Evolutionary conservation across 352 stramenopile species (phyloP).

Genomic region (Aphanomyces cochlioides): DNA sequence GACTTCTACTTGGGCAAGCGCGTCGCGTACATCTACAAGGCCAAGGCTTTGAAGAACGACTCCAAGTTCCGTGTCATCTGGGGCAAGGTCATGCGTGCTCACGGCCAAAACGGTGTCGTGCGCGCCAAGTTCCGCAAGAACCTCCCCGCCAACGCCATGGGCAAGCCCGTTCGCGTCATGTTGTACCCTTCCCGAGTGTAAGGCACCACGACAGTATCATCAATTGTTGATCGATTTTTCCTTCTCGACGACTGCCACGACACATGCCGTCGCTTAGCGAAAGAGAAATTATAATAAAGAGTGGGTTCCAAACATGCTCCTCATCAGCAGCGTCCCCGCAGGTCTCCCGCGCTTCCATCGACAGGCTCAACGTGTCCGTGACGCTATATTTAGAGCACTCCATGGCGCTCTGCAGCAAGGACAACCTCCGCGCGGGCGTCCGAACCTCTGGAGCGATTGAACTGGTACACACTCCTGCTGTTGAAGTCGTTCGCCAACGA

Average conservation of each 20-base stretch:
- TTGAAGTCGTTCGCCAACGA: no score
- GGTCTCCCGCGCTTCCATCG: no score
- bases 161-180: slow-evolving; percentile 97
- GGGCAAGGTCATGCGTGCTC: slow-evolving; percentile 96
- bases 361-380: no score
- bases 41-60: slow-evolving; percentile 91
- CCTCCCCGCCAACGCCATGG: slow-evolving; percentile 95
- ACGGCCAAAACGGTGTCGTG: slow-evolving; percentile 98
- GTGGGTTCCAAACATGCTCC: slow-evolving; percentile 26
- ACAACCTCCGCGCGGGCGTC: background rate
- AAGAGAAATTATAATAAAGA: slow-evolving; percentile 35
- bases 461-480: background rate
- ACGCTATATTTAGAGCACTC: no score
- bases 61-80: slow-evolving; percentile 99
- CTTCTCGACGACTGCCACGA: background rate
- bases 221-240: slow-evolving; percentile 31
- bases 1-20: slow-evolving; percentile 99
- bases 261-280: slow-evolving; percentile 11
- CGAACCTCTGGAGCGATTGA: background rate
- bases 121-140: slow-evolving; percentile 98
- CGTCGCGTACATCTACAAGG: slow-evolving; percentile 99
- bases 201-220: slow-evolving; percentile 24
- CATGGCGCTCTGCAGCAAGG: background rate
- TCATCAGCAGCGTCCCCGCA: background rate
- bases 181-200: slow-evolving; percentile 99